These are phyloP conservation scores for Yamadazyma tumulicola DNA, from an alignment of 805 yeast genomes.

Conservation along the genomic window DNA sequence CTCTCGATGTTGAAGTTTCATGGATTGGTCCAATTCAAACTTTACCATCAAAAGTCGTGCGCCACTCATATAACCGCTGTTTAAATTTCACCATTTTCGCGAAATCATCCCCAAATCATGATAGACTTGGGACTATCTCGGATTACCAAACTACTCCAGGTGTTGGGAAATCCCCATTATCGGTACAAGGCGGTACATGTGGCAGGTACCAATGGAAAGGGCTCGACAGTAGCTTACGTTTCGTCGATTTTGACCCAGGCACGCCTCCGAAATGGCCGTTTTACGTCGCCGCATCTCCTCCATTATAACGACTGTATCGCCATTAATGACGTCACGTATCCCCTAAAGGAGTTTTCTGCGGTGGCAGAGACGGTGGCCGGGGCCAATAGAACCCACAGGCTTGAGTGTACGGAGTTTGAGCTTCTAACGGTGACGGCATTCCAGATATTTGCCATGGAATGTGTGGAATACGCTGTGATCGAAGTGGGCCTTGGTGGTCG, in stretches of 20 bases:
- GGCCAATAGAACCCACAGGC: slow-evolving; percentile 33
- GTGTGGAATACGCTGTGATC: slow-evolving; percentile 73
- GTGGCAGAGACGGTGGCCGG: slow-evolving; percentile 41
- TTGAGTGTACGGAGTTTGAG: slow-evolving; percentile 88
- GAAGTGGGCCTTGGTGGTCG: slow-evolving; percentile 96
- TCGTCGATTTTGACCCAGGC: slow-evolving; percentile 56
- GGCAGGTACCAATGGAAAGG: slow-evolving; percentile 97
- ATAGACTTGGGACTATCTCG: slow-evolving; percentile 39
- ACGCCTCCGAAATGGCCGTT: slow-evolving; percentile 61
- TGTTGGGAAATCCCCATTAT: slow-evolving; percentile 67
- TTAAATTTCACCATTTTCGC: too few species aligned
- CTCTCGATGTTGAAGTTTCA: too few species aligned
- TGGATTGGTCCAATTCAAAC: too few species aligned
- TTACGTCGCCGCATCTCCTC: slow-evolving; percentile 85
- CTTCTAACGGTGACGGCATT: slow-evolving; percentile 81
- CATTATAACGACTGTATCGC: slow-evolving; percentile 72
- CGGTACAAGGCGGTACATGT: slow-evolving; percentile 72
- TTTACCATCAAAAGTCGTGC: too few species aligned
- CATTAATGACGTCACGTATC: slow-evolving; percentile 58
- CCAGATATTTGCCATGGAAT: slow-evolving; percentile 57
- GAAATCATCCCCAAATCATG: too few species aligned
- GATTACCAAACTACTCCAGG: slow-evolving; percentile 26
- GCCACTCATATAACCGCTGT: too few species aligned
- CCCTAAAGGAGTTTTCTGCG: slow-evolving; percentile 39
- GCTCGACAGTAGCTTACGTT: slow-evolving; percentile 83